Evolutionary conservation across 2,329 filamentous ascomycete genomes (phyloP).

Genomic region (Colletotrichum cordylinicola): DNA sequence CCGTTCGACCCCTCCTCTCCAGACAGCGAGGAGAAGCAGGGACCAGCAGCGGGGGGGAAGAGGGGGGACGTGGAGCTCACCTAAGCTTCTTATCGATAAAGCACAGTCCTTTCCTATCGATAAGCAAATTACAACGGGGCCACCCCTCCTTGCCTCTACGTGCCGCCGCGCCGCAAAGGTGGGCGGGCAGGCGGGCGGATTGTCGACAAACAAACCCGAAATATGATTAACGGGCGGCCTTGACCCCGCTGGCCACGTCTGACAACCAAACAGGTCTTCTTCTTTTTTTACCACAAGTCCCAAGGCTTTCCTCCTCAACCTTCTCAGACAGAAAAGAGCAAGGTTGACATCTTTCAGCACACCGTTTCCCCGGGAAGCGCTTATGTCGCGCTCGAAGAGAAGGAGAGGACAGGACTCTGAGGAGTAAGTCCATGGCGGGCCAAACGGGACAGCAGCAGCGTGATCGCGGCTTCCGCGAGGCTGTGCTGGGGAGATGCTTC

Average conservation of each 20-base stretch:
- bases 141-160: not conserved
- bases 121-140: not conserved
- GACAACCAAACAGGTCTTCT: not conserved
- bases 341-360: not conserved
- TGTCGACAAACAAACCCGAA: not conserved
- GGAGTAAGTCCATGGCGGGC: conserved; percentile 21
- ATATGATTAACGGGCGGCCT: not conserved
- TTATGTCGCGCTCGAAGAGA: conserved; percentile 19
- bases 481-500: conserved; percentile 41
- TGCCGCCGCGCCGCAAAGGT: not conserved
- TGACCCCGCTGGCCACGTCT: not conserved
- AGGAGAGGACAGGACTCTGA: conserved; percentile 14
- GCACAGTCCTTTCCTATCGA: not conserved
- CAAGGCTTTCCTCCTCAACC: not conserved
- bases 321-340: not conserved
- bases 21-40: not conserved
- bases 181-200: not conserved
- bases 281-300: not conserved
- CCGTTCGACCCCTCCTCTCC: conserved; percentile 15
- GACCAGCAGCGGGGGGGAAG: not conserved
- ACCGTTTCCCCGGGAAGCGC: not conserved
- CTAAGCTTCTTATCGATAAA: conserved; percentile 17
- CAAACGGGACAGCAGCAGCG: not conserved
- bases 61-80: not conserved
- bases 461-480: conserved; percentile 23